These are phyloP conservation scores for Amylostereum chailletii DNA, from an alignment of 1,284 basidiomycete genomes.

Conservation along the genomic window DNA sequence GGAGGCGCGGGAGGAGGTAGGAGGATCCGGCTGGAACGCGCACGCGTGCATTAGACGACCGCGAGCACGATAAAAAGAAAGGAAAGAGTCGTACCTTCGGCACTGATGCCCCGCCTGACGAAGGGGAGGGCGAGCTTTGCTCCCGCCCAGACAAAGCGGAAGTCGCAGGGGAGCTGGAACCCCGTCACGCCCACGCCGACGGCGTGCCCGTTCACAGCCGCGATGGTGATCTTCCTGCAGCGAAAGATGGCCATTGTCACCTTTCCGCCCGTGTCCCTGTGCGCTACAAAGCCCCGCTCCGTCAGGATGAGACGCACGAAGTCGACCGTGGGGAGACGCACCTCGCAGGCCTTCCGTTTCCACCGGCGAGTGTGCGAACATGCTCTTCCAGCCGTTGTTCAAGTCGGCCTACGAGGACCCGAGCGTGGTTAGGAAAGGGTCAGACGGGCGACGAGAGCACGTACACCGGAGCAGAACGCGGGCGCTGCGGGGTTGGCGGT, in stretches of 20 bases:
- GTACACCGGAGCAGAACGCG: conserved; percentile 47
- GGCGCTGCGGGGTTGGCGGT: conserved; percentile 42
- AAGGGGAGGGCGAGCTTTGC: conserved; percentile 48
- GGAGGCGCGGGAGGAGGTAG: conserved; percentile 43
- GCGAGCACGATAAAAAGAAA: background rate
- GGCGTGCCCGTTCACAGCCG: background rate
- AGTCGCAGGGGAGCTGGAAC: conserved; percentile 48
- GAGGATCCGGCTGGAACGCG: conserved; percentile 33
- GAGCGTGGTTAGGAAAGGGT: background rate
- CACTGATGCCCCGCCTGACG: conserved; percentile 42
- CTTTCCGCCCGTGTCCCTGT: conserved; percentile 40
- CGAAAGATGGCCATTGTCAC: conserved; percentile 28
- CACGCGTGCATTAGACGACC: background rate
- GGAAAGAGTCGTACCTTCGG: conserved; percentile 32
- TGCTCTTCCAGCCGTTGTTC: conserved; percentile 17
- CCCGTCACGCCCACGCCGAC: conserved; percentile 13
- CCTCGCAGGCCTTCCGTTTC: conserved; percentile 37
- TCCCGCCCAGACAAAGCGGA: conserved; percentile 44
- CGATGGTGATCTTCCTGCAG: conserved; percentile 1
- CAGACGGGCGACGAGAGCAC: conserved; percentile 5
- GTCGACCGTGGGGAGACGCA: conserved; percentile 13
- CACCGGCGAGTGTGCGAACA: conserved; percentile 18
- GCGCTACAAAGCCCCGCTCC: conserved; percentile 22
- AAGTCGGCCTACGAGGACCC: conserved; percentile 35
- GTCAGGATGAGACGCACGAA: no score